Conservation (phyloP, 371 early-diverging fungal species). For the Mortierella sp. region DNA sequence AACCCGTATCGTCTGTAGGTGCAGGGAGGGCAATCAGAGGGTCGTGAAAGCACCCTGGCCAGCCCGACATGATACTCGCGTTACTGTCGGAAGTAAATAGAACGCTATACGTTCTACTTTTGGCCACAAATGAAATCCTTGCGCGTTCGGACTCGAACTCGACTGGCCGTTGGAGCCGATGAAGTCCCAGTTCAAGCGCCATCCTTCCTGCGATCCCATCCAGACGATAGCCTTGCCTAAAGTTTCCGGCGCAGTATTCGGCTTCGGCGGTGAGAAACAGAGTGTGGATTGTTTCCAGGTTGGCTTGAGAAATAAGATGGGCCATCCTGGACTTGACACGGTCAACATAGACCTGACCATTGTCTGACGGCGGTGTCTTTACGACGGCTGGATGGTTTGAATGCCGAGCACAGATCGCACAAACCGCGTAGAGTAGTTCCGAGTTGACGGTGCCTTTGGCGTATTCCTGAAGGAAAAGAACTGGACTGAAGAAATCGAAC, state of each 20-base stretch:
- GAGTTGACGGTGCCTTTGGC: neutral
- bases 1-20: neutral
- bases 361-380: neutral
- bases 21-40: neutral
- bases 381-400: neutral
- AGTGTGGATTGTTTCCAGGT: neutral
- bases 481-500: neutral
- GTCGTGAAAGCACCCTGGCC: neutral
- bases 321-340: neutral
- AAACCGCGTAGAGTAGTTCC: neutral
- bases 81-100: neutral
- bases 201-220: neutral
- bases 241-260: neutral
- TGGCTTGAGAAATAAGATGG: neutral
- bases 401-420: neutral
- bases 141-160: neutral
- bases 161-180: neutral
- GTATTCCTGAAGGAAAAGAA: neutral
- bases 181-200: neutral
- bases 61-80: neutral
- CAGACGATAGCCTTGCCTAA: neutral
- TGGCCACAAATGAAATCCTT: neutral
- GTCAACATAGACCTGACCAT: neutral
- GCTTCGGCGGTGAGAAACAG: neutral
- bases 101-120: neutral